These are phyloP conservation scores for Chaetomidium leptoderma DNA, from an alignment of 495 filamentous ascomycete species.

Conservation along the genomic window DNA sequence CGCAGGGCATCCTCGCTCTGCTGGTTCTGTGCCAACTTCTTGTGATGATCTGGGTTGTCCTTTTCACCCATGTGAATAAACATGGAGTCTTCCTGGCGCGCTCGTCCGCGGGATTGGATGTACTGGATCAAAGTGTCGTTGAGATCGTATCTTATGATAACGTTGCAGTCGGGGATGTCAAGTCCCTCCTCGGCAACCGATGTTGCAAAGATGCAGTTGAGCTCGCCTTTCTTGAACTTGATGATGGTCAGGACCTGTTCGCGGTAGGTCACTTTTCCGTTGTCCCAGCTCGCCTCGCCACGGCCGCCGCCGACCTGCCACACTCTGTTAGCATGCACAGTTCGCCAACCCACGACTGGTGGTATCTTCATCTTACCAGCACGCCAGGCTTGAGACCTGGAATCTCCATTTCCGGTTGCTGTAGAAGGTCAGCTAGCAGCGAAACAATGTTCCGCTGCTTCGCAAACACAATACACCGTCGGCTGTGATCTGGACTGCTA, in stretches of 20 bases:
- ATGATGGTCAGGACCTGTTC: slow-evolving; percentile 72
- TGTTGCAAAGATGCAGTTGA: slow-evolving; percentile 90
- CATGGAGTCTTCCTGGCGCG: slow-evolving; percentile 67
- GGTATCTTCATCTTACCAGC: slow-evolving; percentile 54
- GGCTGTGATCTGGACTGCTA: slow-evolving; percentile 43
- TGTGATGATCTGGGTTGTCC: slow-evolving; percentile 56
- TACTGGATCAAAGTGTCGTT: slow-evolving; percentile 91
- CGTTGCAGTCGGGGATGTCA: slow-evolving; percentile 92
- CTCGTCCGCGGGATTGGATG: slow-evolving; percentile 90
- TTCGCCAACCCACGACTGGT: too few species aligned
- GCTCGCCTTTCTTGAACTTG: slow-evolving; percentile 70
- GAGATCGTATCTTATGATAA: slow-evolving; percentile 86
- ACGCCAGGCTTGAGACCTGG: slow-evolving; percentile 59
- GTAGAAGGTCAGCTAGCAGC: slow-evolving; percentile 62
- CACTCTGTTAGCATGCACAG: not conserved
- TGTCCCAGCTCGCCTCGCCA: slow-evolving; percentile 19
- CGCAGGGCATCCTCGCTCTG: slow-evolving; percentile 56
- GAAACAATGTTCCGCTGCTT: slow-evolving; percentile 71
- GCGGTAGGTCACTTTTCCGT: slow-evolving; percentile 57
- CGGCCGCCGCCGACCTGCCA: slow-evolving; percentile 30
- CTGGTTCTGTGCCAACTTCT: slow-evolving; percentile 54
- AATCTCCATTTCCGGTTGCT: slow-evolving; percentile 48
- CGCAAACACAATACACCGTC: slow-evolving; percentile 87
- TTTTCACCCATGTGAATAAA: slow-evolving; percentile 81
- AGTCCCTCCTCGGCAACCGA: slow-evolving; percentile 93